A percentile compares a stretch with the other conserved stretches of the same genome.
Conservation (phyloP, 2,329 filamentous ascomycete species). For the Alternaria triticimaculans region DNA sequence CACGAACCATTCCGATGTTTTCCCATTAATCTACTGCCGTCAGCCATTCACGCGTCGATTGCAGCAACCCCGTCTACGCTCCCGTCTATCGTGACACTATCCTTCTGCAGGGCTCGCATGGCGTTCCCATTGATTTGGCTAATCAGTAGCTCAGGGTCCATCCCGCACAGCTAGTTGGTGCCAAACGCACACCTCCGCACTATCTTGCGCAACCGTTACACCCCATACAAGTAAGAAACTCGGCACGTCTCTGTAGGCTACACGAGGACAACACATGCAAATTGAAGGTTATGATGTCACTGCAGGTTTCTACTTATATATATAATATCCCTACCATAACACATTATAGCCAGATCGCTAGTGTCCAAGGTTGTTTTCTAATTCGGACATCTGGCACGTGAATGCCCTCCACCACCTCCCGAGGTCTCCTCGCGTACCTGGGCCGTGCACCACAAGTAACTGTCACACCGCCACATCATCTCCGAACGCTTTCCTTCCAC, state of each 20-base stretch:
- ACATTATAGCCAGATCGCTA: not conserved
- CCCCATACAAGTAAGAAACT: not conserved
- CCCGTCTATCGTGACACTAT: constrained; percentile 6
- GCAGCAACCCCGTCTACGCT: not conserved
- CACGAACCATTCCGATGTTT: not conserved
- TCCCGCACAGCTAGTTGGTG: not conserved
- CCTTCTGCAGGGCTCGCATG: constrained; percentile 2
- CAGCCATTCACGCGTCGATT: not conserved
- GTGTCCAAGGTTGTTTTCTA: not conserved
- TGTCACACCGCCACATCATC: not conserved
- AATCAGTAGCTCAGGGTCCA: not conserved
- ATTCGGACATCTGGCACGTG: not conserved
- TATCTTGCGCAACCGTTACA: not conserved
- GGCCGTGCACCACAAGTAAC: not conserved
- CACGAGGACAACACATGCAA: not conserved
- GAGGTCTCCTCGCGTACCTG: not conserved
- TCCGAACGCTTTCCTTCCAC: not conserved
- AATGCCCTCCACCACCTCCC: not conserved
- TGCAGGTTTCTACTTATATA: not conserved
- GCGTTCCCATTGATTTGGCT: not conserved
- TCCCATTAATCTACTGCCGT: not conserved
- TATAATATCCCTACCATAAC: not conserved
- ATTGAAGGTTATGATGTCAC: not conserved
- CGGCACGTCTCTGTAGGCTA: not conserved
- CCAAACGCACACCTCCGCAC: not conserved